Evolutionary conservation across 179 eudicot genomes (phyloP).

Genomic region (Amaranthus tricolor): DNA sequence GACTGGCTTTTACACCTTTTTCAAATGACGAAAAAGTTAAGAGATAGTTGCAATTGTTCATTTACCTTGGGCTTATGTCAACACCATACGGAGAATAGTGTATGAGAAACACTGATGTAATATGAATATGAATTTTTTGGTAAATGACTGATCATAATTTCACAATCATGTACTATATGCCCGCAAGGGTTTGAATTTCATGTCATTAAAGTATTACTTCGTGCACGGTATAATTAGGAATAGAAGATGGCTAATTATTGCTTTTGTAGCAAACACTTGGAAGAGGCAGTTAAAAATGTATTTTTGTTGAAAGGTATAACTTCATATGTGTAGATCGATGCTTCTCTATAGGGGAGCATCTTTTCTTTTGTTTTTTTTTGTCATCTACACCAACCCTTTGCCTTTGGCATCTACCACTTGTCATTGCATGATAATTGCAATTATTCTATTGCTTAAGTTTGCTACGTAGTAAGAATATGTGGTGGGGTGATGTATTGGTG

Average conservation of each 20-base stretch:
- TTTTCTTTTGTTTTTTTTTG: background rate
- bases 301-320: background rate
- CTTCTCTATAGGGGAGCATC: background rate
- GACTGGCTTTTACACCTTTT: background rate
- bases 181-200: background rate
- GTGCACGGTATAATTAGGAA: background rate
- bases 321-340: background rate
- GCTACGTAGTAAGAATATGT: background rate
- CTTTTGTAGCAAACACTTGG: background rate
- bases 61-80: background rate
- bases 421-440: background rate
- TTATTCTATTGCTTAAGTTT: background rate
- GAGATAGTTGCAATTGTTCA: background rate
- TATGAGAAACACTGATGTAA: background rate
- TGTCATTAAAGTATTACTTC: background rate
- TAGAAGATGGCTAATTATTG: background rate
- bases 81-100: background rate
- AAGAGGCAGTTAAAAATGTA: background rate
- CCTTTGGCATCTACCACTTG: background rate
- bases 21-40: background rate
- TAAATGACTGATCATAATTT: background rate
- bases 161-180: background rate
- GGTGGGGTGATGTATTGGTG: background rate
- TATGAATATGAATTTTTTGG: background rate
- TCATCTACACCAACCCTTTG: background rate